Evolutionary conservation across 2,329 filamentous ascomycete species (phyloP), one percentile per base, ranked within the genome.

Genomic region (Alternaria sp.): DNA sequence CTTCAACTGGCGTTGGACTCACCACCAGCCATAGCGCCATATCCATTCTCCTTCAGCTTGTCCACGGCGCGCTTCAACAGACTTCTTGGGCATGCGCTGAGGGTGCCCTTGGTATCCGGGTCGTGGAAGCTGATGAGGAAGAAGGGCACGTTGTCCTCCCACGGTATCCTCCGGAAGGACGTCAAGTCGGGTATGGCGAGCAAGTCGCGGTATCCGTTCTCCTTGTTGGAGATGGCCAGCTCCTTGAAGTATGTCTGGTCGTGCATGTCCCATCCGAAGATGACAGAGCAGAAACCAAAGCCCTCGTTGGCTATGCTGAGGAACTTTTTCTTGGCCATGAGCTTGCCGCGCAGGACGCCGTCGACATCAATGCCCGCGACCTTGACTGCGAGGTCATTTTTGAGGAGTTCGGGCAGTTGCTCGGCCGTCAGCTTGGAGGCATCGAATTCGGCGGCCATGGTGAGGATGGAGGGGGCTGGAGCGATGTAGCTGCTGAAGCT

Each of bases 261-360:
- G 81, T 97, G 94, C 93, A 97, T 97, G 81, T 97, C 94, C 94
- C 94, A 97, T 78, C 94, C 94, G 75, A 97, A 97, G 69, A 97
- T 89, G 70, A 97, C 93, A 20, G 92, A 96, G 84, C 94, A 97
- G 85, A 97, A 97, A 58, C 94, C 94, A 73, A 97, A 97, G 55
- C 94, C 94, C 47, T 89, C 87, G 45, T 87, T 81, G n/a, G 90
- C 90, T 57, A 97, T 87, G 28, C 92, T 93, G 41, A 97, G 84
- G 80, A 97, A 97, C 83, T 97, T 97, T 78, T 90, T 91, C 86
- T 97, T 97, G 72, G 93, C 93, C 81, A 97, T 89, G 65, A 97
- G 87, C 83, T 97, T 97, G 71, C 94, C 94, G 60, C 94, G 92
- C 59, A 97, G 85, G 55, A 93, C 88, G 68, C 94, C 94, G 77